A percentile compares a stretch with the other conserved stretches of the same genome.
phyloP scores from a whole-genome alignment of 2,329 filamentous ascomycete species.

The Colletotrichum theobromicola region DNA sequence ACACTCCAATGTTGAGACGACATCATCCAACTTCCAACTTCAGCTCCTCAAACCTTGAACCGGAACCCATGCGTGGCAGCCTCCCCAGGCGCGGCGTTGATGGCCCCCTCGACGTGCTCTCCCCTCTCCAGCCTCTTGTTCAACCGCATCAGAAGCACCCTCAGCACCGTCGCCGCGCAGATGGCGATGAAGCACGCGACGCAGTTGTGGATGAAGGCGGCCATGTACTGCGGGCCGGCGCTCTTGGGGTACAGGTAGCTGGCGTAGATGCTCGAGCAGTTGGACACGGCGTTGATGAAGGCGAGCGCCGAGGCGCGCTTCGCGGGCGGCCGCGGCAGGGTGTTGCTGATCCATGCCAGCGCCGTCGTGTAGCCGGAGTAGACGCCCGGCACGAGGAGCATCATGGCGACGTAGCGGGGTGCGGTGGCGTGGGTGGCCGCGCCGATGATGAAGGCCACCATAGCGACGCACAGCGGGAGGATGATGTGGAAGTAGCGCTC shows the following conservation, averaged over 20 bases:
- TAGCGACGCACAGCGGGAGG: constrained; percentile 64
- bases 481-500: constrained; percentile 75
- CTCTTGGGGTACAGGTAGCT: constrained; percentile 69
- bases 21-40: not conserved
- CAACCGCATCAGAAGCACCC: constrained; percentile 66
- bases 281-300: constrained; percentile 69
- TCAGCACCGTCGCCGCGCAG: constrained; percentile 64
- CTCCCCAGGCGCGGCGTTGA: constrained; percentile 61
- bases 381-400: constrained; percentile 43
- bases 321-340: constrained; percentile 75
- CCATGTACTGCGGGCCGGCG: constrained; percentile 47
- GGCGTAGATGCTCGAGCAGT: constrained; percentile 65
- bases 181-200: constrained; percentile 69
- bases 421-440: constrained; percentile 65
- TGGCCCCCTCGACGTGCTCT: constrained; percentile 59
- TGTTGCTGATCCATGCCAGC: constrained; percentile 76
- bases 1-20: not conserved
- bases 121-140: constrained; percentile 75
- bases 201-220: constrained; percentile 73
- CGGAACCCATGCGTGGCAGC: constrained; percentile 68
- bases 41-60: constrained; percentile 57
- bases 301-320: constrained; percentile 75
- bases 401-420: constrained; percentile 61
- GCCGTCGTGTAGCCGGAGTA: constrained; percentile 61
- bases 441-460: constrained; percentile 71